Evolutionary conservation across 192 early-diverging fungal species (phyloP).

Genomic region (Entomortierella chlamydospora): DNA sequence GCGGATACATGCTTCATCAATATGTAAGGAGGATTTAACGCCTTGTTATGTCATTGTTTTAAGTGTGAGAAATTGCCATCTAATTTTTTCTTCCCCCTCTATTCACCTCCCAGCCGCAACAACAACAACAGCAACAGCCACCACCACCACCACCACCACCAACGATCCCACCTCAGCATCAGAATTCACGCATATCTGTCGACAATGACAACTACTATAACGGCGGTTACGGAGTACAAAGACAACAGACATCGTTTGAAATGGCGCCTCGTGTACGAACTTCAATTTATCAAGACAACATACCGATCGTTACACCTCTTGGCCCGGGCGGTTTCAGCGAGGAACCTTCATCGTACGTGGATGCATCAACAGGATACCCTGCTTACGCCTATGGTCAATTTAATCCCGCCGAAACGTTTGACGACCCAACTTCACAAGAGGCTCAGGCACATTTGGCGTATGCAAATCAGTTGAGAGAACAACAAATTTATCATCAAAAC

Average conservation of each 20-base stretch:
- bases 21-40: too few species aligned
- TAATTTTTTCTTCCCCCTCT: background rate
- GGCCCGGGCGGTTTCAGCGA: conserved; percentile 4
- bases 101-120: background rate
- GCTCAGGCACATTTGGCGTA: conserved; percentile 47
- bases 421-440: conserved; percentile 41
- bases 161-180: conserved; percentile 3
- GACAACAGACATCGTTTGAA: conserved; percentile 26
- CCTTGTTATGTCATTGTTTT: too few species aligned
- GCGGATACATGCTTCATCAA: conserved; percentile 4
- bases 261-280: background rate
- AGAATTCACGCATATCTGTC: background rate
- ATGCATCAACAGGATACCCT: conserved; percentile 1
- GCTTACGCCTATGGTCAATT: conserved; percentile 24
- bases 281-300: background rate
- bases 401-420: conserved; percentile 32
- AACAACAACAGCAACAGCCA: background rate
- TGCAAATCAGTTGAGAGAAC: conserved; percentile 42
- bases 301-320: background rate
- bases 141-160: background rate
- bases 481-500: conserved; percentile 48
- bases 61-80: too few species aligned
- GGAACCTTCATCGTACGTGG: conserved; percentile 16
- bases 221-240: conserved; percentile 17
- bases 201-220: conserved; percentile 33